Percentiles rank a stretch among this genome's conserved stretches.
phyloP scores from a whole-genome alignment of 1,139 yeast species.

The Spencermartinsiella ligniputridi region DNA sequence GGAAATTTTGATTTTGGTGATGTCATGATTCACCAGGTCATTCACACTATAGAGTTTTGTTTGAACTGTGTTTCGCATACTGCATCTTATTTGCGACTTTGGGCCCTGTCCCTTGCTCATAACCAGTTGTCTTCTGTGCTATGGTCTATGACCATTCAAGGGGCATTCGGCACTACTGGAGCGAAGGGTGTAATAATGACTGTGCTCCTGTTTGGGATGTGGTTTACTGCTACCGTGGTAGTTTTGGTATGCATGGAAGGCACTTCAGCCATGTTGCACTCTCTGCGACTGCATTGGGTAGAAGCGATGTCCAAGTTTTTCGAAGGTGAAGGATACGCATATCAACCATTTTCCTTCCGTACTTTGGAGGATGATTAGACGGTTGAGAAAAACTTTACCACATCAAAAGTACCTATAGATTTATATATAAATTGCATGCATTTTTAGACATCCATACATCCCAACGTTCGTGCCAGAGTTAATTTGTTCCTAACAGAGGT shows the following conservation, averaged over 20 bases:
- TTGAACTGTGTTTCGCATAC: slow-evolving; percentile 96
- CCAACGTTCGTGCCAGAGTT: no score
- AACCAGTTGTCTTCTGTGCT: slow-evolving; percentile 91
- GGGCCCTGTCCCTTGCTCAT: slow-evolving; percentile 98
- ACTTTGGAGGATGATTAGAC: slow-evolving; percentile 9
- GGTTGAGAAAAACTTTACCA: no score
- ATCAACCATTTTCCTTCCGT: slow-evolving; percentile 70
- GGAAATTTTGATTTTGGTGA: slow-evolving; percentile 80
- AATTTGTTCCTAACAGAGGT: no score
- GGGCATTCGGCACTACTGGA: slow-evolving; percentile 76
- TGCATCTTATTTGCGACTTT: slow-evolving; percentile 89
- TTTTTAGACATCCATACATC: no score
- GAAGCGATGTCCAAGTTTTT: slow-evolving; percentile 98
- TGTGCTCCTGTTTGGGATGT: slow-evolving; percentile 81
- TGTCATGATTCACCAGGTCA: slow-evolving; percentile 93
- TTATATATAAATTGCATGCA: no score
- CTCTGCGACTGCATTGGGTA: slow-evolving; percentile 96
- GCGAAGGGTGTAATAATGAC: slow-evolving; percentile 64
- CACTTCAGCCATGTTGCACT: slow-evolving; percentile 97
- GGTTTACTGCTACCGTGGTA: slow-evolving; percentile 89
- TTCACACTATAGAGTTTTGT: slow-evolving; percentile 97
- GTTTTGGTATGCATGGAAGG: slow-evolving; percentile 97
- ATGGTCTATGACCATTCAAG: slow-evolving; percentile 92
- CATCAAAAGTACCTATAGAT: no score
- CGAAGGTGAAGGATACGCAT: slow-evolving; percentile 90